Evolutionary conservation across 768 basidiomycete species (phyloP).

Genomic region (Mycena galopus): DNA sequence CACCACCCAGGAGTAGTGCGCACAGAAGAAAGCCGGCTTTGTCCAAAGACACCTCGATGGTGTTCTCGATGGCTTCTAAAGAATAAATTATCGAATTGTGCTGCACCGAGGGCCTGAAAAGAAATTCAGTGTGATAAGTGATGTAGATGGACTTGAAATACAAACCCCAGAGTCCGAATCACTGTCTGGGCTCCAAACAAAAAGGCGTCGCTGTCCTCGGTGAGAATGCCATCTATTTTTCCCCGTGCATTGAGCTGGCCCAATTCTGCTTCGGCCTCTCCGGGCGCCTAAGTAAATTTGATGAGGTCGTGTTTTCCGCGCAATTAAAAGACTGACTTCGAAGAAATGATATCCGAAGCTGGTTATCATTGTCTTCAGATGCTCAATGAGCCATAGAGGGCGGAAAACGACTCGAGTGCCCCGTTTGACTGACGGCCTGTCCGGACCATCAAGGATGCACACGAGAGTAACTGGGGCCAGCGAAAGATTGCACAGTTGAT

Average conservation of each 20-base stretch:
- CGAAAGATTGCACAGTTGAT: neutral
- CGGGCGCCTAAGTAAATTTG: neutral
- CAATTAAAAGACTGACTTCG: neutral
- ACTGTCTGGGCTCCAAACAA: neutral
- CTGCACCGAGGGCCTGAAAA: neutral
- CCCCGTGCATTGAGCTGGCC: neutral
- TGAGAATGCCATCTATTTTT: slow-evolving; percentile 2
- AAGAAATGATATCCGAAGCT: neutral
- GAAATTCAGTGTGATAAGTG: neutral
- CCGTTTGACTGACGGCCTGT: slow-evolving; percentile 6
- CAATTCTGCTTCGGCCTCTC: slow-evolving; percentile 19
- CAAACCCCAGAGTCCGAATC: neutral
- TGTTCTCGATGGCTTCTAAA: neutral
- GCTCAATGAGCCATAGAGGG: neutral
- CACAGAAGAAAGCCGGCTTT: too few relatives aligned
- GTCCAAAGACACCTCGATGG: neutral
- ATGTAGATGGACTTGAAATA: too few relatives aligned
- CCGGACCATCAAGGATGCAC: neutral
- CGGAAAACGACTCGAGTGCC: neutral
- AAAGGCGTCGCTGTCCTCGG: slow-evolving; percentile 12
- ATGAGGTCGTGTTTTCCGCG: neutral
- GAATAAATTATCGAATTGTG: neutral
- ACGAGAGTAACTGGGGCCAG: neutral
- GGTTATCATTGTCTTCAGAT: slow-evolving; percentile 3
- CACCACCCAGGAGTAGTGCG: neutral